Evolutionary conservation across 225 moss, liverwort and hornwort species (phyloP).

Genomic region (Sphagnum contortum): DNA sequence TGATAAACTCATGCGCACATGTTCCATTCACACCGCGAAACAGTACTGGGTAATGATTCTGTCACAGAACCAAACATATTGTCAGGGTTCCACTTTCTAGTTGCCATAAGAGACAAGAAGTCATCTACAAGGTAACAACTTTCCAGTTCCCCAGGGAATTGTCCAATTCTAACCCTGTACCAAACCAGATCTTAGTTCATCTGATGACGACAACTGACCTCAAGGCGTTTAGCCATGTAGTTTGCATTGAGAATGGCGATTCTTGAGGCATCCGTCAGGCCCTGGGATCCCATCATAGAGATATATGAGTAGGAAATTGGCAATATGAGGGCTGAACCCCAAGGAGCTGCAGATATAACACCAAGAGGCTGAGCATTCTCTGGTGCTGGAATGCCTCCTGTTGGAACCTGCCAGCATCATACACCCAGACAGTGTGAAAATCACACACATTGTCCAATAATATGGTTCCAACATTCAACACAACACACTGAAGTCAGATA

Average conservation of each 20-base stretch:
- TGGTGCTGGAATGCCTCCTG: slow-evolving; percentile 81
- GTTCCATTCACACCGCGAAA: slow-evolving; percentile 88
- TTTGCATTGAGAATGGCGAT: slow-evolving; percentile 93
- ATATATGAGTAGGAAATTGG: slow-evolving; percentile 94
- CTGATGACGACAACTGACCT: slow-evolving; percentile 27
- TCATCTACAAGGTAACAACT: no score
- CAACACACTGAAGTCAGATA: no score
- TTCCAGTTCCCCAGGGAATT: no score
- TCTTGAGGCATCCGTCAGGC: slow-evolving; percentile 87
- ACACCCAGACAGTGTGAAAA: neutral
- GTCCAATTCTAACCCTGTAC: neutral
- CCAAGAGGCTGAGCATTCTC: slow-evolving; percentile 66
- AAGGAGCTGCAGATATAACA: slow-evolving; percentile 83
- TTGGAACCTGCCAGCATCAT: slow-evolving; percentile 34
- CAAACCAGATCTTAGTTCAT: neutral
- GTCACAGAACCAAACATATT: slow-evolving; percentile 3
- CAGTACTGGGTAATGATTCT: slow-evolving; percentile 73
- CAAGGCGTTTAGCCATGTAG: slow-evolving; percentile 91
- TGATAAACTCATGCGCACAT: slow-evolving; percentile 96
- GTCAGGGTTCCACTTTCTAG: no score
- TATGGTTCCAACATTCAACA: no score
- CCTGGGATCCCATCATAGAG: slow-evolving; percentile 85
- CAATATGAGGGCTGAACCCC: slow-evolving; percentile 86
- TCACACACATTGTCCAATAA: neutral
- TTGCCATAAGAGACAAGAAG: no score